phyloP scores from a whole-genome alignment of 2,329 filamentous ascomycete species.

The Emericellopsis atlantica region DNA sequence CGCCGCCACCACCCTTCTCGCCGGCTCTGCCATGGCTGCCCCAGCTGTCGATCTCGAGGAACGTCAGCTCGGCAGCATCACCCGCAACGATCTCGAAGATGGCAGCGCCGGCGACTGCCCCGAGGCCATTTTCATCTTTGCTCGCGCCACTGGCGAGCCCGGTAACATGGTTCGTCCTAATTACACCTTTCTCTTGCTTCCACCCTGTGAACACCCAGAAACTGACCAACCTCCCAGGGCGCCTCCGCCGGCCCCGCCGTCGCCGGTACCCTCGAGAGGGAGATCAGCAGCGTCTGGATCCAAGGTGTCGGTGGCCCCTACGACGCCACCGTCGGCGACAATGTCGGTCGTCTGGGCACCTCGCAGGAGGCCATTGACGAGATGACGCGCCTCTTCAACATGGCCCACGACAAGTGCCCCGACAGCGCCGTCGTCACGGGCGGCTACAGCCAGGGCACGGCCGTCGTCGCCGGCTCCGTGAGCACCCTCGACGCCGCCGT shows the following conservation, averaged over 20 bases:
- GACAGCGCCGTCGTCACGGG: constrained; percentile 27
- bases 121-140: constrained; percentile 23
- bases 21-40: neutral
- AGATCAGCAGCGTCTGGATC: constrained; percentile 20
- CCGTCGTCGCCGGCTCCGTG: constrained; percentile 25
- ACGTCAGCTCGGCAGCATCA: constrained; percentile 8
- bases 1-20: constrained; percentile 1
- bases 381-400: constrained; percentile 23
- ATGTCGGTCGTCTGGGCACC: constrained; percentile 23
- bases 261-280: constrained; percentile 14
- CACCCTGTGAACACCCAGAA: neutral
- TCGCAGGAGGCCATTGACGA: constrained; percentile 22
- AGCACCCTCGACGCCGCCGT: constrained; percentile 15
- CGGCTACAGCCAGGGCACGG: constrained; percentile 28
- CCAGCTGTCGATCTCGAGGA: constrained; percentile 3
- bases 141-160: constrained; percentile 22
- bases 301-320: constrained; percentile 31
- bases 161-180: constrained; percentile 22
- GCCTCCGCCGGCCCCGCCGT: constrained; percentile 13
- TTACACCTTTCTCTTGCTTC: neutral
- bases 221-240: constrained; percentile 8
- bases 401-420: constrained; percentile 28
- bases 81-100: constrained; percentile 13
- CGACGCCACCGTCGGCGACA: constrained; percentile 18
- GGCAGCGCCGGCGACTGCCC: constrained; percentile 17